Percentiles rank a stretch among this genome's conserved stretches.
Conservation (phyloP, 306 rosid genomes). For the Corylus heterophylla region DNA sequence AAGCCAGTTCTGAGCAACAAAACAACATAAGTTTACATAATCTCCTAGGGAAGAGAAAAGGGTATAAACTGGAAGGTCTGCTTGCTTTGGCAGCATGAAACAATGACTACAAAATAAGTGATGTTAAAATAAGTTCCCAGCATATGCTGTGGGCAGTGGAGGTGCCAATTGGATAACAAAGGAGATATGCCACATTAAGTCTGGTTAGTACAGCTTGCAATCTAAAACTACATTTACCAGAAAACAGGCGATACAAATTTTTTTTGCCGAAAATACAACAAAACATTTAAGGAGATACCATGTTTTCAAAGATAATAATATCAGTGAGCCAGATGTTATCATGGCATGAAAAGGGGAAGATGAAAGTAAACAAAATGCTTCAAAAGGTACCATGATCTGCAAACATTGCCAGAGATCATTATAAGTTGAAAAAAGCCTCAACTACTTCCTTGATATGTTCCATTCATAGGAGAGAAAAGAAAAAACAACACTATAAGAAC, state of each 20-base stretch:
- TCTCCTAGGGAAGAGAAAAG: conserved; percentile 21
- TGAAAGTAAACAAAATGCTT: not conserved
- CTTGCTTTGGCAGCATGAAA: conserved; percentile 23
- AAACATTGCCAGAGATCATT: not conserved
- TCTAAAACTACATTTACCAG: not conserved
- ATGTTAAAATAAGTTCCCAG: not conserved
- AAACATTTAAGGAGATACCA: not conserved
- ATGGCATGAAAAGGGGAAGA: not conserved
- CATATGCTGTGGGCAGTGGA: not conserved
- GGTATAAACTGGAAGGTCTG: conserved; percentile 3
- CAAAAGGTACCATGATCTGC: not conserved
- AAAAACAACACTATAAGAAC: not conserved
- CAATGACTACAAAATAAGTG: not conserved
- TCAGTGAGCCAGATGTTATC: not conserved
- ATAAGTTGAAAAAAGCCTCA: not conserved
- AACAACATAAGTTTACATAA: conserved; percentile 35
- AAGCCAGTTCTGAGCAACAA: conserved; percentile 89
- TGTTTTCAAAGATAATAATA: not conserved
- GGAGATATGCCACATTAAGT: not conserved
- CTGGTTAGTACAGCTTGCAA: not conserved
- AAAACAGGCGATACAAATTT: not conserved
- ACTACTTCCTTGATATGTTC: not conserved
- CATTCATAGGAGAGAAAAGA: not conserved
- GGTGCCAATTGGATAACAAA: not conserved
- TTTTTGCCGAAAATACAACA: not conserved